Percentiles rank a stretch among this genome's conserved stretches.
phyloP scores from a whole-genome alignment of 2,329 filamentous ascomycete genomes.

The Phoma sp. region DNA sequence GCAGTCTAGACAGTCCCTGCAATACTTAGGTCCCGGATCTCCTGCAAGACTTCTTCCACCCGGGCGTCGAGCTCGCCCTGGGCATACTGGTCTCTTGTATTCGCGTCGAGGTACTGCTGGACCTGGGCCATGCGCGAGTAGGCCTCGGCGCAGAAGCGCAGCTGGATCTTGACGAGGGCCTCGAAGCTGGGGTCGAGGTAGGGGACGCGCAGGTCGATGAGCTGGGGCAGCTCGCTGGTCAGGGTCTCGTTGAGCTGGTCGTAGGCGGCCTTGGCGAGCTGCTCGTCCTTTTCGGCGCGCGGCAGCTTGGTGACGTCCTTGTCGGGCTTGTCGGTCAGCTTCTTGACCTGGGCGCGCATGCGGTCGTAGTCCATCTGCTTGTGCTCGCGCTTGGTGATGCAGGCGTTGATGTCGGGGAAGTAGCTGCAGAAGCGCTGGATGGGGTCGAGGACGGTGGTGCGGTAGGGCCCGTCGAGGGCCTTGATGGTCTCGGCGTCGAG shows the following conservation, averaged over 20 bases:
- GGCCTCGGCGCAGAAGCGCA: conserved; percentile 96
- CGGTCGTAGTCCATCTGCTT: conserved; percentile 98
- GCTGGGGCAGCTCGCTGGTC: conserved; percentile 87
- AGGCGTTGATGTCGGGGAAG: conserved; percentile 98
- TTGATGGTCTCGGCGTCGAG: conserved; percentile 98
- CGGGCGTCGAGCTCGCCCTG: conserved; percentile 88
- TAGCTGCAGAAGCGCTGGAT: conserved; percentile 97
- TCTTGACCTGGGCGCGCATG: conserved; percentile 94
- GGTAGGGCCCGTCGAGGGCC: conserved; percentile 93
- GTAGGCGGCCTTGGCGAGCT: conserved; percentile 91
- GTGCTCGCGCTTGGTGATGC: conserved; percentile 98
- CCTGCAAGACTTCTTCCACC: conserved; percentile 94
- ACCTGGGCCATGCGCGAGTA: conserved; percentile 99
- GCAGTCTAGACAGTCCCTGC: conserved; percentile 65
- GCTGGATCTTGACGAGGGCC: conserved; percentile 96
- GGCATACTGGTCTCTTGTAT: conserved; percentile 95
- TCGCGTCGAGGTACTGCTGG: conserved; percentile 95
- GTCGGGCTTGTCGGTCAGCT: conserved; percentile 96
- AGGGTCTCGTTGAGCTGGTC: conserved; percentile 98
- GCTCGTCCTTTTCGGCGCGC: conserved; percentile 93
- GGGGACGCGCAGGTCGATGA: conserved; percentile 95
- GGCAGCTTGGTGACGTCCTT: conserved; percentile 98
- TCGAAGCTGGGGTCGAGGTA: conserved; percentile 98
- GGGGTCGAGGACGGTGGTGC: conserved; percentile 91
- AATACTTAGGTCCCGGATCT: conserved; percentile 97